Evolutionary conservation across 2,329 filamentous ascomycete genomes (phyloP).

Genomic region (Rhynchosporium graminicola): DNA sequence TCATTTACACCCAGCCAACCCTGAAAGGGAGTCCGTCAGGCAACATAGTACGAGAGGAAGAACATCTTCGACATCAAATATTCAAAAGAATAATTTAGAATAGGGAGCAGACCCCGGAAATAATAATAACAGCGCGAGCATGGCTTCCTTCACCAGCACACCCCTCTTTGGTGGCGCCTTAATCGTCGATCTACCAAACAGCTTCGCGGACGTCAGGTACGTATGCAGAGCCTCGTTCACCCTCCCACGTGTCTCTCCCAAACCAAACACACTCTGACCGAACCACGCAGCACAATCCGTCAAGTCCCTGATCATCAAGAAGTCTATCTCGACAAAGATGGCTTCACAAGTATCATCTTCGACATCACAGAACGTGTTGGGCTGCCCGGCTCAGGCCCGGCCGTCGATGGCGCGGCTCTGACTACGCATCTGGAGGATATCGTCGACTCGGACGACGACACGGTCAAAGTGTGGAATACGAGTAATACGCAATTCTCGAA

Average conservation of each 20-base stretch:
- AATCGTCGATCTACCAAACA: slow-evolving; percentile 65
- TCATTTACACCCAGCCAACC: not conserved
- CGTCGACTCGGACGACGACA: slow-evolving; percentile 63
- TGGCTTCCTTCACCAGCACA: slow-evolving; percentile 57
- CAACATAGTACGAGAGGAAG: not conserved
- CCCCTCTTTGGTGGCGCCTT: slow-evolving; percentile 74
- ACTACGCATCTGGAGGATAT: slow-evolving; percentile 70
- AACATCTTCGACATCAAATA: not conserved
- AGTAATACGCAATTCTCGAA: slow-evolving; percentile 60
- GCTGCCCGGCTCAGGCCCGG: slow-evolving; percentile 51
- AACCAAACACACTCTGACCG: slow-evolving; percentile 22
- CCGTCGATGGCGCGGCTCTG: slow-evolving; percentile 69
- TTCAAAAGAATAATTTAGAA: not conserved
- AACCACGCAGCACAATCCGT: slow-evolving; percentile 61
- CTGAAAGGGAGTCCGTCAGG: not conserved
- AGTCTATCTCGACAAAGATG: slow-evolving; percentile 81
- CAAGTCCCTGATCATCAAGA: slow-evolving; percentile 88
- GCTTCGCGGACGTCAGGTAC: slow-evolving; percentile 74
- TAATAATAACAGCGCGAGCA: slow-evolving; percentile 34
- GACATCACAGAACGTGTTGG: slow-evolving; percentile 85
- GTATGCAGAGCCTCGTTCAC: slow-evolving; percentile 46
- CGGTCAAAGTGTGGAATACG: slow-evolving; percentile 66
- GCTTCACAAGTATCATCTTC: slow-evolving; percentile 84
- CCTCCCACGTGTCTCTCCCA: slow-evolving; percentile 16
- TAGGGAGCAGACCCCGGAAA: not conserved